Conservation (phyloP, 306 rosid species). For the Cercis canadensis region DNA sequence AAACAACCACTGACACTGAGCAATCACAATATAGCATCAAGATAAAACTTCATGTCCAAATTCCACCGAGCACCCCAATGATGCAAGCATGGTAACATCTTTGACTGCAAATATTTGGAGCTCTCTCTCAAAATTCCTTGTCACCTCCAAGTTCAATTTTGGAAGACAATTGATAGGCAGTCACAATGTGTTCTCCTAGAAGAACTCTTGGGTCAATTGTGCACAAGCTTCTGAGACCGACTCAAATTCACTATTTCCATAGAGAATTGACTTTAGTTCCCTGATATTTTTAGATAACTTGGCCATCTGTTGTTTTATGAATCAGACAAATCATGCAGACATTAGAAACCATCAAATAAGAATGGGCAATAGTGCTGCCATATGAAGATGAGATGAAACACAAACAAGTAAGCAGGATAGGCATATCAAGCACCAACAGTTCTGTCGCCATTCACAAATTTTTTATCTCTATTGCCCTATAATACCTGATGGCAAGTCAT, state of each 20-base stretch:
- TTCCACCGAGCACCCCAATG: neutral
- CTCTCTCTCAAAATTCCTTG: neutral
- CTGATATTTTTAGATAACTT: constrained; percentile 69
- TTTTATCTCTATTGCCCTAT: neutral
- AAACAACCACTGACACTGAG: constrained; percentile 1
- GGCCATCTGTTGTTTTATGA: constrained; percentile 46
- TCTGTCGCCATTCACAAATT: neutral
- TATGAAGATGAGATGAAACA: neutral
- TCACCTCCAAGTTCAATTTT: constrained; percentile 86
- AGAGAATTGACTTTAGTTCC: constrained; percentile 78
- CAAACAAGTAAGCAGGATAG: too few relatives aligned
- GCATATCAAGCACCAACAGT: neutral
- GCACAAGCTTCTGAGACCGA: constrained; percentile 90
- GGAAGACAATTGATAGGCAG: constrained; percentile 75
- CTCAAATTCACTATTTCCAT: constrained; percentile 89
- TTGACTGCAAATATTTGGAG: neutral
- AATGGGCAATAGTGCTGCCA: neutral
- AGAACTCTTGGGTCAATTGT: constrained; percentile 86
- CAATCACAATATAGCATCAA: neutral
- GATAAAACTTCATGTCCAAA: neutral
- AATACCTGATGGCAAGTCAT: neutral
- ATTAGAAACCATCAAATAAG: neutral
- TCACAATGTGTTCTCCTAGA: constrained; percentile 68
- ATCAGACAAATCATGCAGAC: constrained; percentile 21
- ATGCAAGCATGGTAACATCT: neutral